phyloP scores from a whole-genome alignment of 108 stramenopile genomes.

The Ochromonas danica region DNA sequence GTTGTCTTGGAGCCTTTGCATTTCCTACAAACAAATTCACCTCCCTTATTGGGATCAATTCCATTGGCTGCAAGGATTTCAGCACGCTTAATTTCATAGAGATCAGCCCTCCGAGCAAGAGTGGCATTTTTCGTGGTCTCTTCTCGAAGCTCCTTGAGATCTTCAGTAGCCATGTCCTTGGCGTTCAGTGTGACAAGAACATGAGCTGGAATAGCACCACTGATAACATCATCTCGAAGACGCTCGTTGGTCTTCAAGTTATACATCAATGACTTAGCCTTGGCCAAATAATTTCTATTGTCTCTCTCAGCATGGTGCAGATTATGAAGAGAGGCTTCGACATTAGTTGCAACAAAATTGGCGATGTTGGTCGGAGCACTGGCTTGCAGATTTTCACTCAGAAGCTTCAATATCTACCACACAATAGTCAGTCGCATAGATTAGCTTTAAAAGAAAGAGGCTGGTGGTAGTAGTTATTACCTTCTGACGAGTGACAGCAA shows the following conservation, averaged over 20 bases:
- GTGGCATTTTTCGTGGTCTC: conserved; percentile 16
- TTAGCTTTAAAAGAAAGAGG: background rate
- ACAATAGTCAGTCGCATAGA: background rate
- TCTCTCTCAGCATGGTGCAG: background rate
- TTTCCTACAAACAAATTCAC: conserved; percentile 84
- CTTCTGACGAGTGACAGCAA: background rate
- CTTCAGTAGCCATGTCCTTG: conserved; percentile 18
- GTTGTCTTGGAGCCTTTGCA: conserved; percentile 93
- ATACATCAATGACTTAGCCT: conserved; percentile 43
- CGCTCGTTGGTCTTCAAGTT: conserved; percentile 54
- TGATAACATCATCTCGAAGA: conserved; percentile 32
- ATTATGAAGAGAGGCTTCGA: background rate
- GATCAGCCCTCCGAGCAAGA: conserved; percentile 47
- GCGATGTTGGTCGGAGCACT: background rate
- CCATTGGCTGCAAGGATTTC: conserved; percentile 57
- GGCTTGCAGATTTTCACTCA: background rate
- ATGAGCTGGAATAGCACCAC: background rate
- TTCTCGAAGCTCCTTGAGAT: background rate
- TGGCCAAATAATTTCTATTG: conserved; percentile 36
- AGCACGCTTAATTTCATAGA: conserved; percentile 55
- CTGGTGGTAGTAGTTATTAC: background rate
- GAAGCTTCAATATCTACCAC: background rate
- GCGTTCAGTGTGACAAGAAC: background rate
- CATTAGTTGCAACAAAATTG: background rate
- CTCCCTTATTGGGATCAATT: conserved; percentile 41